Conservation (phyloP, 352 stramenopile species). For the Phytophthora kernoviae region DNA sequence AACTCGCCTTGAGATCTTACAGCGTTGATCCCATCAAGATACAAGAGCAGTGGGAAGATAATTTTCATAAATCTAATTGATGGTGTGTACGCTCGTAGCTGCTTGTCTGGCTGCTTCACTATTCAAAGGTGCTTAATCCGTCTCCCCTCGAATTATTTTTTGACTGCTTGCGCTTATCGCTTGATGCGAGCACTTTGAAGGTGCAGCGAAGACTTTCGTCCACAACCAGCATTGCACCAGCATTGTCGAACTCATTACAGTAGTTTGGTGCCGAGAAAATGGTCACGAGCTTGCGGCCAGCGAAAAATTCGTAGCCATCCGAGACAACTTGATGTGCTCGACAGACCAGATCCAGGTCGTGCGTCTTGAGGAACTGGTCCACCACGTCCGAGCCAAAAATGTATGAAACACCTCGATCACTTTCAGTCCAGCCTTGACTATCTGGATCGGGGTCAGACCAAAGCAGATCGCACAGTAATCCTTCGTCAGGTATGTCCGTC, state of each 20-base stretch:
- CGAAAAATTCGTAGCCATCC: slow-evolving; percentile 99
- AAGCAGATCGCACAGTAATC: slow-evolving; percentile 85
- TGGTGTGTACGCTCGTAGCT: background rate
- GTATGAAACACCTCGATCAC: slow-evolving; percentile 98
- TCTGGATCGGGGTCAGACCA: slow-evolving; percentile 90
- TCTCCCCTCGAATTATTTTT: slow-evolving; percentile 35
- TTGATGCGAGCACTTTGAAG: slow-evolving; percentile 85
- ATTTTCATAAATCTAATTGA: slow-evolving; percentile 1
- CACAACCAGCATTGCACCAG: slow-evolving; percentile 89
- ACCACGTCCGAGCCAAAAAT: slow-evolving; percentile 99
- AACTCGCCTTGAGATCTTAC: slow-evolving; percentile 33
- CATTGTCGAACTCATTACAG: slow-evolving; percentile 99
- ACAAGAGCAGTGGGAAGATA: background rate
- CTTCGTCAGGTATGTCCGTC: slow-evolving; percentile 86
- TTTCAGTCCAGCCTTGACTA: slow-evolving; percentile 94
- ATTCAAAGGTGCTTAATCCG: background rate
- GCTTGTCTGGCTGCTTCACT: background rate
- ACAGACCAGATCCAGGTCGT: slow-evolving; percentile 98
- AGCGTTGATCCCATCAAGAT: slow-evolving; percentile 12
- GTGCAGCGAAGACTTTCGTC: slow-evolving; percentile 76
- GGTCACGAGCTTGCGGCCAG: slow-evolving; percentile 97
- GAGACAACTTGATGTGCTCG: slow-evolving; percentile 99
- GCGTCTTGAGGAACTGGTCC: slow-evolving; percentile 94
- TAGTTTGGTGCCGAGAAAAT: slow-evolving; percentile 99
- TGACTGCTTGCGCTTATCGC: slow-evolving; percentile 64